Evolutionary conservation across 371 early-diverging fungal genomes (phyloP).

Genomic region (Mortierella sp.): DNA sequence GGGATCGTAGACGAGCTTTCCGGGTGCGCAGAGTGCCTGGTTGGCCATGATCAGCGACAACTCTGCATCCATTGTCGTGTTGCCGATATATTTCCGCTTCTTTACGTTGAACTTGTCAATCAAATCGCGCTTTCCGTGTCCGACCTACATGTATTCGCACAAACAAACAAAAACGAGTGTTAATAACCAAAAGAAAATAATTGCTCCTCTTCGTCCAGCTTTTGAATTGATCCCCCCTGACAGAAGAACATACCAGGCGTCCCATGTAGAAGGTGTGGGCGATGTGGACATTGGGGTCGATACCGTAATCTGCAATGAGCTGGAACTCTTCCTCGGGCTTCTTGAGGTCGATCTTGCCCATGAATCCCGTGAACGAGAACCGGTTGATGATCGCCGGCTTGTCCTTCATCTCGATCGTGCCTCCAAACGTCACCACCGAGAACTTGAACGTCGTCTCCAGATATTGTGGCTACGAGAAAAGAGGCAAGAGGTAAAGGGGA

Average conservation of each 20-base stretch:
- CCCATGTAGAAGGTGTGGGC: slow-evolving; percentile 82
- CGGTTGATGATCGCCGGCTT: slow-evolving; percentile 85
- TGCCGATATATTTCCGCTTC: slow-evolving; percentile 94
- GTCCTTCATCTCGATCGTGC: slow-evolving; percentile 73
- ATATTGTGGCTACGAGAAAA: slow-evolving; percentile 68
- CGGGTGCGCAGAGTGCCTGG: slow-evolving; percentile 85
- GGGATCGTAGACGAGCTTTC: slow-evolving; percentile 94
- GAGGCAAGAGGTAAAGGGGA: no score
- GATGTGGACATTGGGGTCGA: slow-evolving; percentile 49
- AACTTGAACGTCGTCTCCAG: slow-evolving; percentile 84
- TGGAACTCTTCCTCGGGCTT: slow-evolving; percentile 85
- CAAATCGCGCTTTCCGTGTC: slow-evolving; percentile 78
- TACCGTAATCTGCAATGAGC: slow-evolving; percentile 85
- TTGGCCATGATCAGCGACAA: slow-evolving; percentile 97
- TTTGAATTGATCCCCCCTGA: no score
- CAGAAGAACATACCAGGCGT: slow-evolving; percentile 60
- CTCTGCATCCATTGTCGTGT: slow-evolving; percentile 98
- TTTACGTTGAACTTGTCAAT: slow-evolving; percentile 90
- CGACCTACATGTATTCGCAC: slow-evolving; percentile 56
- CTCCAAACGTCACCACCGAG: slow-evolving; percentile 81
- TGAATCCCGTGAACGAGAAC: slow-evolving; percentile 81
- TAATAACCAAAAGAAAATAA: background rate
- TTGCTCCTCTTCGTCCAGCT: background rate
- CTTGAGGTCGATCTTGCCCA: slow-evolving; percentile 87
- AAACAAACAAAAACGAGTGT: background rate